Percentiles rank a stretch among this genome's conserved stretches.
Evolutionary conservation across 768 basidiomycete genomes (phyloP).

Genomic region (Boletus bicolor): DNA sequence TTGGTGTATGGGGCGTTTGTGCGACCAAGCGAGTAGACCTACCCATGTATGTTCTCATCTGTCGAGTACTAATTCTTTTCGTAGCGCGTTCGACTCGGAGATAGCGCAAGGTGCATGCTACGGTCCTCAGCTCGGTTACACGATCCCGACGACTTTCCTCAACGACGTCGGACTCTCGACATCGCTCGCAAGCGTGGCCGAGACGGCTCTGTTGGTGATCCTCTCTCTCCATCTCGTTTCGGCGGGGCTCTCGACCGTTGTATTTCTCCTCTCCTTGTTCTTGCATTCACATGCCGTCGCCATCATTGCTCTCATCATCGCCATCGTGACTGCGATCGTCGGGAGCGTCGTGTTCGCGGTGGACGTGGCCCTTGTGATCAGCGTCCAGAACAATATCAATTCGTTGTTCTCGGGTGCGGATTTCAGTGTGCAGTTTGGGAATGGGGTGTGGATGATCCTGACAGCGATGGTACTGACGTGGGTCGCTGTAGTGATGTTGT

Average conservation of each 20-base stretch:
- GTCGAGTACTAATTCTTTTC: neutral
- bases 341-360: conserved; percentile 54
- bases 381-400: conserved; percentile 45
- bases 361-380: conserved; percentile 60
- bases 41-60: too few relatives aligned
- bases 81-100: conserved; percentile 8
- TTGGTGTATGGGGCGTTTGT: conserved; percentile 86
- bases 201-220: conserved; percentile 48
- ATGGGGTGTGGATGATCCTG: conserved; percentile 72
- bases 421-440: conserved; percentile 56
- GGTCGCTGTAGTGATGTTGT: conserved; percentile 58
- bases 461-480: conserved; percentile 53
- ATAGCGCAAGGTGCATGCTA: conserved; percentile 45
- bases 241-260: conserved; percentile 55
- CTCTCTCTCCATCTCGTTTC: conserved; percentile 70
- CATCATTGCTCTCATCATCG: conserved; percentile 55
- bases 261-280: conserved; percentile 54
- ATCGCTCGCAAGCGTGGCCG: conserved; percentile 42
- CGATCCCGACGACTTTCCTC: conserved; percentile 48
- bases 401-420: conserved; percentile 35
- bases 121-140: conserved; percentile 67
- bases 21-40: conserved; percentile 43
- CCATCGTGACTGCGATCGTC: conserved; percentile 56
- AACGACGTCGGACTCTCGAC: conserved; percentile 43
- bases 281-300: conserved; percentile 52